These are phyloP conservation scores for Arthrocladium fulminans DNA, from an alignment of 2,329 filamentous ascomycete genomes.

Conservation along the genomic window DNA sequence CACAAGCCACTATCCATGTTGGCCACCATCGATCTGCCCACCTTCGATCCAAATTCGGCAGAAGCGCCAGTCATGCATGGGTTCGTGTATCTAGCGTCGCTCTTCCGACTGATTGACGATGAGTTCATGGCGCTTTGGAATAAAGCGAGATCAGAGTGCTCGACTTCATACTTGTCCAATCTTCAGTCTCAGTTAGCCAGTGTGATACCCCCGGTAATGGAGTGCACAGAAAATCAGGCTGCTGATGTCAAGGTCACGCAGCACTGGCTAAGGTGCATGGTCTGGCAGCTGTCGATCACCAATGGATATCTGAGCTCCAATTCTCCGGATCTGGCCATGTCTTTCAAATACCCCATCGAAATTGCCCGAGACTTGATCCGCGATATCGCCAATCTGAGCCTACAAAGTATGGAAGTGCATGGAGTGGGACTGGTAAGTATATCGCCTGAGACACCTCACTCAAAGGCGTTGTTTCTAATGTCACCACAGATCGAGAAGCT, in stretches of 20 bases:
- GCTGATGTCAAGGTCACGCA: constrained; percentile 49
- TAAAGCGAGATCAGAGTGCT: constrained; percentile 51
- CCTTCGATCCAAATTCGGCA: constrained; percentile 47
- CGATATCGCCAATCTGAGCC: constrained; percentile 63
- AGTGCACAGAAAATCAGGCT: constrained; percentile 21
- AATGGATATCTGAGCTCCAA: constrained; percentile 47
- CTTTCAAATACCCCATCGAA: constrained; percentile 49
- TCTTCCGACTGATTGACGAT: constrained; percentile 61
- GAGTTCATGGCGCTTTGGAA: constrained; percentile 57
- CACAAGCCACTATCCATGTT: constrained; percentile 58
- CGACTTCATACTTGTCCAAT: constrained; percentile 46
- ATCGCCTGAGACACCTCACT: neutral
- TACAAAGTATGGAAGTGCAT: constrained; percentile 64
- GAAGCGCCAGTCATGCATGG: constrained; percentile 46
- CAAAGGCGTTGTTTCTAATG: neutral
- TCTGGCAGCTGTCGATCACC: constrained; percentile 63
- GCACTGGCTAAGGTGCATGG: constrained; percentile 60
- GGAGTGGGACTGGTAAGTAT: constrained; percentile 60
- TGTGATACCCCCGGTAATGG: constrained; percentile 15
- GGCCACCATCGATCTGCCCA: constrained; percentile 53
- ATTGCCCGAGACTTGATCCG: constrained; percentile 54
- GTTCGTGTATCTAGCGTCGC: constrained; percentile 52
- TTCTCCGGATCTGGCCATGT: constrained; percentile 12
- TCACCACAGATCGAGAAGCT: constrained; percentile 61
- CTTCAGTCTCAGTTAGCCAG: constrained; percentile 49